phyloP scores from a whole-genome alignment of 768 basidiomycete genomes.

The Kondoa subrosea region DNA sequence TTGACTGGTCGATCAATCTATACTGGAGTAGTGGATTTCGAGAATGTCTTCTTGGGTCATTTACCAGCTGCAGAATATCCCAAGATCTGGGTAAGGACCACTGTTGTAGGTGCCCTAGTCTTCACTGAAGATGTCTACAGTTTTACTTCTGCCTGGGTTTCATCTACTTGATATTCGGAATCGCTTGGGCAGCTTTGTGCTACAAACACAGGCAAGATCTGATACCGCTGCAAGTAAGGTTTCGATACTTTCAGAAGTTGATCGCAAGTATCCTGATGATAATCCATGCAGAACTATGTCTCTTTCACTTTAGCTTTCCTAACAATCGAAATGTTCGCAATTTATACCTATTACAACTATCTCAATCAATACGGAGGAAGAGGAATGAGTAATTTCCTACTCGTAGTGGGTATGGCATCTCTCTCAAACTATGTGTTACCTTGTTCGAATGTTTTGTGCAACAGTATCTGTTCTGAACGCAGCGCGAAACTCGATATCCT shows the following conservation, averaged over 20 bases:
- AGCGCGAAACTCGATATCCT: conserved; percentile 64
- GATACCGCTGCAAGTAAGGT: conserved; percentile 63
- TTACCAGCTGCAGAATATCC: conserved; percentile 89
- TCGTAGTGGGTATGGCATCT: conserved; percentile 55
- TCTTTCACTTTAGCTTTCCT: conserved; percentile 72
- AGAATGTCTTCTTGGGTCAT: conserved; percentile 71
- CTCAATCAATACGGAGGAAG: conserved; percentile 45
- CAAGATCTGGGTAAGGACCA: conserved; percentile 79
- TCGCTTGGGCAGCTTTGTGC: conserved; percentile 67
- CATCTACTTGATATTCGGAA: conserved; percentile 52
- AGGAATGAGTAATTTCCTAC: conserved; percentile 59
- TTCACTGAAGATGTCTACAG: conserved; percentile 6
- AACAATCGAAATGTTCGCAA: conserved; percentile 83
- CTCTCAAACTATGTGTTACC: neutral
- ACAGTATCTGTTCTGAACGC: conserved; percentile 87
- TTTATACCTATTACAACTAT: conserved; percentile 79
- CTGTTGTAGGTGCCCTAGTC: too few species aligned
- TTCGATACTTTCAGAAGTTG: conserved; percentile 18
- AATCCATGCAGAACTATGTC: conserved; percentile 57
- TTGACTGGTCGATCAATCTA: conserved; percentile 9
- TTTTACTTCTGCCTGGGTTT: conserved; percentile 46
- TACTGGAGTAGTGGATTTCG: conserved; percentile 53
- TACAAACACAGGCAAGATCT: conserved; percentile 64
- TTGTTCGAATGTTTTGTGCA: neutral
- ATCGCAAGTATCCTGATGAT: conserved; percentile 6